Evolutionary conservation across 805 yeast genomes (phyloP), one percentile per base, ranked within the genome.

Genomic region (Yamadazyma philogaea): DNA sequence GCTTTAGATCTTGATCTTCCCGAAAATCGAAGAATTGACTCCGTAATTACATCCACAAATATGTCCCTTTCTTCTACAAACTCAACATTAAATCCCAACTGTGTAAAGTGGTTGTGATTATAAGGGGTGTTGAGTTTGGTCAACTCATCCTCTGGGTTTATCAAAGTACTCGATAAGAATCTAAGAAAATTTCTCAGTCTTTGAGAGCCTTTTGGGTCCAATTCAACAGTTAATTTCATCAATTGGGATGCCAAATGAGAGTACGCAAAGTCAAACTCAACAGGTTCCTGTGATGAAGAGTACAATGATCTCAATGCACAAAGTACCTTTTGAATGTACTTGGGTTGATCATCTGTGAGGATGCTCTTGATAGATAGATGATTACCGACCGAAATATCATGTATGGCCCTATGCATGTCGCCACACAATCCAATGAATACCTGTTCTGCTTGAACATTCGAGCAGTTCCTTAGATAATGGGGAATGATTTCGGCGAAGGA

Each of bases 1-100:
- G 93, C 88, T 38, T 81, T 77, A 0, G 85, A 55, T 30, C 58
- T 60, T 1, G 59, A 47, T 37, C 66, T 68, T 7, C 62, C 55
- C 41, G 59, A 60, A 2, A 56, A 22, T 16, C 67, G 63, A n/a
- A 60, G 61, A 27, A 41, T 7, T 7, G 35, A 16, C 16, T 28
- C 20, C 12, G 14, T 21, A 7, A 40, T 27, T 14, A 19, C n/a
- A 34, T 28, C 20, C 6, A 34, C 19, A 5, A 34, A 7, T 4
- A 33, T 14, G 6, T 17, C 21, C 32, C n/a, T 26, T 18, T 32
- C 37, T 14, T 17, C 19, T 19, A 27, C 28, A 14, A 37, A 19
- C 20, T 16, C 37, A 22, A 21, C 18, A 24, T 34, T 34, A n/a
- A 34, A 34, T 21, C 17, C 30, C 15, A 34, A n/a, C 4, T 24